These are phyloP conservation scores for Lasiodiplodia theobromae DNA, from an alignment of 2,329 filamentous ascomycete genomes.

Conservation along the genomic window DNA sequence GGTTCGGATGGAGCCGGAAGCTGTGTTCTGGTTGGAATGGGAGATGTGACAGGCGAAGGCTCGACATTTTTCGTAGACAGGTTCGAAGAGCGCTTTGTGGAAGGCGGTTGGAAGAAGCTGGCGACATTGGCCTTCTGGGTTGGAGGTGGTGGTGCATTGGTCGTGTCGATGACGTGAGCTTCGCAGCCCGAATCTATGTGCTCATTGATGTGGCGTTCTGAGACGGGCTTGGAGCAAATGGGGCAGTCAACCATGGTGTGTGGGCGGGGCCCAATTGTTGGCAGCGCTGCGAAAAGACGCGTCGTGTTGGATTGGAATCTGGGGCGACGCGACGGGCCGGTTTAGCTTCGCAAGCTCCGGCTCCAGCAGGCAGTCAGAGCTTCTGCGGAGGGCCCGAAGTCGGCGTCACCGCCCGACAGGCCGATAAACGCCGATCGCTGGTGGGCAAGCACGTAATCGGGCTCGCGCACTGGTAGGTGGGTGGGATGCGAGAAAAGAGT, in stretches of 20 bases:
- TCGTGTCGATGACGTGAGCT: slow-evolving; percentile 67
- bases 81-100: slow-evolving; percentile 49
- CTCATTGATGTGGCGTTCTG: slow-evolving; percentile 78
- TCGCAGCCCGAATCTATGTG: slow-evolving; percentile 88
- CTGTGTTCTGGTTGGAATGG: slow-evolving; percentile 17
- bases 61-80: slow-evolving; percentile 35
- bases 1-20: slow-evolving; percentile 7
- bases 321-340: slow-evolving; percentile 23
- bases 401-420: slow-evolving; percentile 1
- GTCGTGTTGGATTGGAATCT: not conserved
- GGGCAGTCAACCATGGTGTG: slow-evolving; percentile 73
- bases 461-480: not conserved
- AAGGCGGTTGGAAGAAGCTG: slow-evolving; percentile 64
- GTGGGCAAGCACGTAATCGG: slow-evolving; percentile 26
- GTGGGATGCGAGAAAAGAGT: slow-evolving; percentile 20
- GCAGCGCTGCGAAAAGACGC: not conserved
- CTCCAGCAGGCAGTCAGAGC: not conserved
- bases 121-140: slow-evolving; percentile 53
- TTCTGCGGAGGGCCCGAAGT: slow-evolving; percentile 1
- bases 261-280: slow-evolving; percentile 12
- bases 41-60: slow-evolving; percentile 35
- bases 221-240: slow-evolving; percentile 78
- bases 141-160: slow-evolving; percentile 37
- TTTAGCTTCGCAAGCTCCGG: not conserved
- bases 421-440: not conserved